Evolutionary conservation across 352 stramenopile genomes (phyloP), one percentile per base, ranked within the genome.

Genomic region (Poterioochromonas sp.): DNA sequence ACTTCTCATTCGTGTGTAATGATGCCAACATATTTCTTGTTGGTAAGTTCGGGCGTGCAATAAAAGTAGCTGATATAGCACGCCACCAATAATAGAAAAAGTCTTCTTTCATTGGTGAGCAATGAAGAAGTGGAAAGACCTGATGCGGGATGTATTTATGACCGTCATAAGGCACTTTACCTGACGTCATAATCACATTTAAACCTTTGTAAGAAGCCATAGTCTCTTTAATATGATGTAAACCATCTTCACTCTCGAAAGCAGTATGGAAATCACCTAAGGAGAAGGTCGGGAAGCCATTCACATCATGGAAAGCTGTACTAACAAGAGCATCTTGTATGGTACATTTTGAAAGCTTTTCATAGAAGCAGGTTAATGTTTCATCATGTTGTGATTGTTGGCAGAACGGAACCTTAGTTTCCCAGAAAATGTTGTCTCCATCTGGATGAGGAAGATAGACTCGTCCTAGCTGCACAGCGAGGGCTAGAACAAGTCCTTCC

Each of bases 401-500:
- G 32, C 62, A 71, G 32, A 47, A 47, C 3, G 62, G 62, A 43
- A 44, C 32, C 15, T 71, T 71, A 26, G 15, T 43, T 29, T 71
- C 62, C 62, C 62, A 71, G 32, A 71, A 71, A 26, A 71, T 43
- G 26, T 71, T 71, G 32, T 71, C 62, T 3, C 62, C 62, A 20
- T 41, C 39, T 41, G 62, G 62, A 71, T 71, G 62, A 44, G 11
- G 62, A 26, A 71, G 62, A 71, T 44, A 71, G 5, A 71, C 39
- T 47, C 62, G 62, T 26, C 39, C 39, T 29, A 71, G 41, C 26
- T 71, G 34, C 62, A 71, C 41, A 2, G 62, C 62, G 18, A 47
- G 8, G 34, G 29, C 62, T 29, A 71, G 39, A 41, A 71, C 34
- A 12, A 47, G 11, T 44, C 62, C 62, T 47, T 71, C 62, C 26